Base-by-base conservation (phyloP, 441 rosid genomes). In the Cnidoscolus chayamansa region DNA sequence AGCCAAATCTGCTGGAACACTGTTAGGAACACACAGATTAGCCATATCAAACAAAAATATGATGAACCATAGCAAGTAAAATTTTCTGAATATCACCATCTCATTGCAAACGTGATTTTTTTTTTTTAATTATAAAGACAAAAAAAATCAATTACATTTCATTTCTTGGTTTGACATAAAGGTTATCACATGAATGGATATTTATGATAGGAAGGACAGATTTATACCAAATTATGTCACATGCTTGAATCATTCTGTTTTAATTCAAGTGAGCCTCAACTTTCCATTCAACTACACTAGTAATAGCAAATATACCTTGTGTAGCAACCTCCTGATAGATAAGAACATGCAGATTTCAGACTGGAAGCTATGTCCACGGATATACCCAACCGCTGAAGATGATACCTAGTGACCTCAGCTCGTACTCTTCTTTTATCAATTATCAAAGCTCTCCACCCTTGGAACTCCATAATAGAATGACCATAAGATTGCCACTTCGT, bases 321-420 rank as follows among this genome's bases (percentile, higher is more conserved):
- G 78, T 49, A 30, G 70, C 40, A 25, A 59, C 70, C 73, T 77
- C 76, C 76, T 50, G 88, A 78, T 66, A 83, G 71, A 76, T 62
- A 67, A 59, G 85, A 69, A 76, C 81, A 79, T 73, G 88, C 90
- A 45, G 84, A 76, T 74, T 79, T 72, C 70, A 90, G 77, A 74
- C 81, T 81, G 60, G 84, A 77, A 77, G 79, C 80, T 63, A 74
- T 69, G 35, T 85, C 76, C 67, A 81, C 87, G 35, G 79, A 69
- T 77, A 95, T 81, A 58, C 90, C 95, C 85, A 95, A 78, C 75
- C 99, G 89, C 80, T 72, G 77, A 51, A 95, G 89, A 85, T 90
- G 97, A 72, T 93, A 95, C 64, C 83, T 71, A 2, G 95, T 85
- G 51, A 91, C 96, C 88, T 89, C 98, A 7, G 95, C 91, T 63